Conservation (phyloP, 345 rosid species). For the Eucalyptus pauciflora region DNA sequence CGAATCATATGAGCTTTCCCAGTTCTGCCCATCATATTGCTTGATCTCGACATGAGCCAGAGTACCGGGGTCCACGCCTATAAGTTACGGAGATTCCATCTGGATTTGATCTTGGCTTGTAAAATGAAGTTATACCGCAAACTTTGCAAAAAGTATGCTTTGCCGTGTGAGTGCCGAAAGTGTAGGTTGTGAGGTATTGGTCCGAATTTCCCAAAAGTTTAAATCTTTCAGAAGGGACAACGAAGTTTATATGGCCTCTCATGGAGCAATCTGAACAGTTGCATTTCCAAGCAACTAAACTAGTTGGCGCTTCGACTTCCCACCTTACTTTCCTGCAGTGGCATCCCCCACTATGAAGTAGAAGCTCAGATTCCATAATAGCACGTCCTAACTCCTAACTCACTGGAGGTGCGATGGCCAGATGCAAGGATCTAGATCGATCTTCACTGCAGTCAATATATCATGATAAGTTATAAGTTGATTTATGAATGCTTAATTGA, state of each 20-base stretch:
- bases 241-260: slow-evolving; percentile 60
- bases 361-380: slow-evolving; percentile 28
- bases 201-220: slow-evolving; percentile 58
- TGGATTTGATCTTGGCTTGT: slow-evolving; percentile 58
- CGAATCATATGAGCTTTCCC: slow-evolving; percentile 40
- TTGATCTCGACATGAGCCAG: slow-evolving; percentile 49
- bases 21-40: slow-evolving; percentile 52
- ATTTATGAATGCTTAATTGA: background rate
- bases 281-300: slow-evolving; percentile 61
- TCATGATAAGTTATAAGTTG: background rate
- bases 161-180: slow-evolving; percentile 68
- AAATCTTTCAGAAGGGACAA: slow-evolving; percentile 45
- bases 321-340: slow-evolving; percentile 70
- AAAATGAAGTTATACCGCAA: slow-evolving; percentile 78
- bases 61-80: slow-evolving; percentile 51
- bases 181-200: slow-evolving; percentile 53
- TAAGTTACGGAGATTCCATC: slow-evolving; percentile 58
- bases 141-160: slow-evolving; percentile 85
- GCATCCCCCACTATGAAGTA: slow-evolving; percentile 62
- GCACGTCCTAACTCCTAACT: background rate
- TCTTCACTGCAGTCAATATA: background rate
- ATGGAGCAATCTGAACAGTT: slow-evolving; percentile 70
- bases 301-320: slow-evolving; percentile 42
- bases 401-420: background rate
- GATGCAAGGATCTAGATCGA: background rate